Percentiles rank a stretch among this genome's conserved stretches.
phyloP scores from a whole-genome alignment of 2,329 filamentous ascomycete species.

The Cercospora sp. region DNA sequence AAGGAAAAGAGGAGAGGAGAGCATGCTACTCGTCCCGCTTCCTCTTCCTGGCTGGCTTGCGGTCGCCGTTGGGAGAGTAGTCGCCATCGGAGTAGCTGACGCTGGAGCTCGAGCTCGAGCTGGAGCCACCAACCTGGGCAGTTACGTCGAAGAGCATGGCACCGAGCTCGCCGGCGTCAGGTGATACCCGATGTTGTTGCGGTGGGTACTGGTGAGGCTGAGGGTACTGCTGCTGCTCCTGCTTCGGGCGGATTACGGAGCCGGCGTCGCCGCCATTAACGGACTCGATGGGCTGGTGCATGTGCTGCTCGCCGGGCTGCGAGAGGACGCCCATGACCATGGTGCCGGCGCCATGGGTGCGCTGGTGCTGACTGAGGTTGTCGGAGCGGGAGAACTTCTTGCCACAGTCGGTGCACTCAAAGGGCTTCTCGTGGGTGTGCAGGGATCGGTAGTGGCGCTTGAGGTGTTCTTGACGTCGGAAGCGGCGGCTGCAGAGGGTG shows the following conservation, averaged over 20 bases:
- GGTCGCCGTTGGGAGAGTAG: conserved; percentile 28
- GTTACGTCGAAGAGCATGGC: conserved; percentile 76
- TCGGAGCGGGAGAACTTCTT: conserved; percentile 99
- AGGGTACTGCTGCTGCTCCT: conserved; percentile 32
- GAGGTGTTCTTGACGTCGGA: conserved; percentile 96
- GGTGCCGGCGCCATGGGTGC: conserved; percentile 86
- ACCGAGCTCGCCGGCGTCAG: conserved; percentile 66
- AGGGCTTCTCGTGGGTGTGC: conserved; percentile 97
- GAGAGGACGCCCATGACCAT: conserved; percentile 82
- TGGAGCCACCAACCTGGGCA: conserved; percentile 66
- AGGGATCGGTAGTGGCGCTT: conserved; percentile 98
- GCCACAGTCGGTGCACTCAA: conserved; percentile 94
- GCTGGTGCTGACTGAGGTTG: conserved; percentile 92
- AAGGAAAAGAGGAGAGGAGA: conserved; percentile 1
- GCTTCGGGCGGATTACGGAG: conserved; percentile 39
- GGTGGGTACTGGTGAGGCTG: conserved; percentile 25
- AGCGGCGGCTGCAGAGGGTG: conserved; percentile 91
- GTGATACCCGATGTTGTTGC: conserved; percentile 34
- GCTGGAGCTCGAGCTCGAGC: conserved; percentile 45
- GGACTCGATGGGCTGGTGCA: conserved; percentile 37
- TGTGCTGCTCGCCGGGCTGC: conserved; percentile 33
- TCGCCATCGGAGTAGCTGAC: conserved; percentile 35
- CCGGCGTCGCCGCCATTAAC: conserved; percentile 40
- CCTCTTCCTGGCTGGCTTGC: conserved; percentile 43
- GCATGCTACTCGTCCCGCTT: conserved; percentile 45